Evolutionary conservation across 768 basidiomycete species (phyloP), one percentile per base, ranked within the genome.

Genomic region (Solioccasus polychromus): DNA sequence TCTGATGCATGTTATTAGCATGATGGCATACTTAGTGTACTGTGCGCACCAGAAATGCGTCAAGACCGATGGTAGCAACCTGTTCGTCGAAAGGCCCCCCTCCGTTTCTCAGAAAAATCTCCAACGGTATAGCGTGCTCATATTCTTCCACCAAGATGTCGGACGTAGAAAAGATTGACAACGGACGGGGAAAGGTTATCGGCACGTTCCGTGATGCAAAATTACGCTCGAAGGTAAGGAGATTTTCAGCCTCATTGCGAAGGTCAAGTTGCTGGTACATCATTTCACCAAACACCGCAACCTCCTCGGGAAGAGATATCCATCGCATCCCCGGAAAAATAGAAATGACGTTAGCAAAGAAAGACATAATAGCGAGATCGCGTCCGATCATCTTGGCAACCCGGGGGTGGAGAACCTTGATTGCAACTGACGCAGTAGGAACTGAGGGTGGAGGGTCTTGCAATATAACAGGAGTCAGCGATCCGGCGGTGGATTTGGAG

Each of bases 211-310:
- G 77, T 24, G 79, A 72, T 8, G 78, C 74, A 57, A 99, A 99
- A 61, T 97, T 92, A 40, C 75, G 69, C 67, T 95, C 92, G 59
- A 99, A 99, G 2, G 70, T 75, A 20, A 79, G 68, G 43, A 99
- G 68, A 66, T 98, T 97, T 52, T 88, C 79, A 0, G 89, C 93
- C 64, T 99, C 96, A 48, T 86, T 79, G 28, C 92, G 76, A 37
- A 99, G 71, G 67, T 98, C 92, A 18, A 98, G 77, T 64, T 99
- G 96, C 55, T 83, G 87, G 60, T 81, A 78, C 96, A 99, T 99
- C 92, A 99, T 95, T 25, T 75, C 68, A 7, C 96, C 96, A 64
- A 99, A 99, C 4, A 95, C 91, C 19, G 80, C 71, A 7, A 98
- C 95, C 65, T 99, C 96, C 58, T 99, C 91, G 0, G 93, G 89